Percentiles rank a stretch among this genome's conserved stretches.
These are phyloP conservation scores for Discostella pseudostelligera DNA, from an alignment of 108 stramenopile genomes.

Conservation along the genomic window DNA sequence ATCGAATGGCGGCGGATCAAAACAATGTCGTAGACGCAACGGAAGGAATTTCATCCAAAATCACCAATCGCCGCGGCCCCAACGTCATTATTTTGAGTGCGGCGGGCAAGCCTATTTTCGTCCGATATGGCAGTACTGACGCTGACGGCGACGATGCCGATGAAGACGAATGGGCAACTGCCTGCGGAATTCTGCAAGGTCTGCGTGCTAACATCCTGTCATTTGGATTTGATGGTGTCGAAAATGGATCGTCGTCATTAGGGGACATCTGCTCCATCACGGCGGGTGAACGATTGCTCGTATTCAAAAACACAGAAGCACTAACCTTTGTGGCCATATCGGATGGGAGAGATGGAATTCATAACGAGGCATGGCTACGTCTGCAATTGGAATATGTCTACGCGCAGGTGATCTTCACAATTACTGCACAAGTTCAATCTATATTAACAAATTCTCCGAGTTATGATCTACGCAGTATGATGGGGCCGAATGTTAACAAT, in stretches of 20 bases:
- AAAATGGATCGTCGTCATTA: conserved; percentile 38
- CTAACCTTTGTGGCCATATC: conserved; percentile 64
- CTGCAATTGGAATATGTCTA: conserved; percentile 77
- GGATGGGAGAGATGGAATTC: conserved; percentile 18
- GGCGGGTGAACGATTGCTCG: conserved; percentile 43
- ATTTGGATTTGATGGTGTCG: conserved; percentile 21
- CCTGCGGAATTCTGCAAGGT: conserved; percentile 66
- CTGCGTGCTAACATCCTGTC: conserved; percentile 55
- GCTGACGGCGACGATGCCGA: conserved; percentile 10
- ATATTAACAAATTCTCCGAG: conserved; percentile 55
- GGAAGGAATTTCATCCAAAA: no score
- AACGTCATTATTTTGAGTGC: conserved; percentile 75
- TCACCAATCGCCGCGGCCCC: conserved; percentile 21
- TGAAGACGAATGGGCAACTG: conserved; percentile 61
- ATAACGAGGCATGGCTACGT: conserved; percentile 52
- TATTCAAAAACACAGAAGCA: conserved; percentile 67
- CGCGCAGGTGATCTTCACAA: conserved; percentile 63
- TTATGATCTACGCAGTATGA: conserved; percentile 62
- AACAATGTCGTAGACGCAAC: no score
- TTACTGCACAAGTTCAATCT: conserved; percentile 69
- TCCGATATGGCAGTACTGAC: conserved; percentile 38
- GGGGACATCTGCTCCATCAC: conserved; percentile 66
- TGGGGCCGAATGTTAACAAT: conserved; percentile 48
- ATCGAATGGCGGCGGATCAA: no score
- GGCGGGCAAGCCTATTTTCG: conserved; percentile 79